Percentiles rank a stretch among this genome's conserved stretches.
Conservation (phyloP, 2,329 filamentous ascomycete species). For the Colletotrichum spaethianum region DNA sequence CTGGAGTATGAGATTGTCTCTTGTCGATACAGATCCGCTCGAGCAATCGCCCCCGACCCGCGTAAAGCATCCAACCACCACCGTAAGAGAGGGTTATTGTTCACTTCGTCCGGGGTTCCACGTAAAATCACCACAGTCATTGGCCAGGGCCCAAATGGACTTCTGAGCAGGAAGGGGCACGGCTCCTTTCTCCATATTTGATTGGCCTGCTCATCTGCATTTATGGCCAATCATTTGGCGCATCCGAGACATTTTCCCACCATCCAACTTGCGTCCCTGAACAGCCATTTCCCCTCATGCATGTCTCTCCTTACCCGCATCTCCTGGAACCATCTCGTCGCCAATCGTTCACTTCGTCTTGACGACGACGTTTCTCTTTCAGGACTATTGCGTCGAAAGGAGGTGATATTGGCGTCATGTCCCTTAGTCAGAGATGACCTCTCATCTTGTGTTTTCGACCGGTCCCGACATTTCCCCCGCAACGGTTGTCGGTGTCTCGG, state of each 20-base stretch:
- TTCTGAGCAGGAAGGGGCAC: conserved; percentile 31
- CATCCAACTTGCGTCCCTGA: conserved; percentile 21
- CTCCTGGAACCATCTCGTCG: conserved; percentile 36
- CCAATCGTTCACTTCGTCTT: conserved; percentile 31
- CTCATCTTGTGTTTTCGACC: conserved; percentile 21
- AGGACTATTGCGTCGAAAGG: conserved; percentile 8
- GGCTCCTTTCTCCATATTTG: conserved; percentile 44
- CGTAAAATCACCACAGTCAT: conserved; percentile 13
- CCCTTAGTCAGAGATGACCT: conserved; percentile 27
- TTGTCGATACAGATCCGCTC: conserved; percentile 11
- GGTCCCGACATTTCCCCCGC: conserved; percentile 3
- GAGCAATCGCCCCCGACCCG: conserved; percentile 6
- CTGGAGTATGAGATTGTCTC: conserved; percentile 27
- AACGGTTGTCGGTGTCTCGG: conserved; percentile 8
- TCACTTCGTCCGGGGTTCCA: not conserved
- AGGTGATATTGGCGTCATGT: conserved; percentile 21
- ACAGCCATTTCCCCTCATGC: conserved; percentile 42
- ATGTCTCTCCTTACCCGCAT: conserved; percentile 51
- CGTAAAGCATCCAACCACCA: conserved; percentile 31
- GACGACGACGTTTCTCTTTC: conserved; percentile 29
- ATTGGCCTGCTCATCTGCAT: conserved; percentile 34
- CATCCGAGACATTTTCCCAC: conserved; percentile 31
- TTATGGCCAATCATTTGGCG: conserved; percentile 39
- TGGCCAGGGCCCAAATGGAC: conserved; percentile 24
- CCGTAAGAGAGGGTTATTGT: not conserved